Conservation (phyloP, 139 green algal species). For the Tetraselmis striata region DNA sequence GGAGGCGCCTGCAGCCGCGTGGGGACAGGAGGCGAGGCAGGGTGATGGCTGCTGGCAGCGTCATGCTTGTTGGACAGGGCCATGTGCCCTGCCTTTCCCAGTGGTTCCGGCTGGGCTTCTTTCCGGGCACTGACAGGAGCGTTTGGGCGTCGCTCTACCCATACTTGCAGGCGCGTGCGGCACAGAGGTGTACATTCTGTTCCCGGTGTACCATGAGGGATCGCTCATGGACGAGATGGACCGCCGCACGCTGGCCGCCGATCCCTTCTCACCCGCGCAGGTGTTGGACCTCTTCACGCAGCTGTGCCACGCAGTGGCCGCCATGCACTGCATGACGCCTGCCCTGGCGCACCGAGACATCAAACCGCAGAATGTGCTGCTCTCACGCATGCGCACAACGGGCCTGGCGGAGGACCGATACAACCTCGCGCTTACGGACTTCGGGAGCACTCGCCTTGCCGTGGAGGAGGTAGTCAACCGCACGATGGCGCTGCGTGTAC, state of each 20-base stretch:
- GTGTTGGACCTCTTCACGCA: slow-evolving; percentile 55
- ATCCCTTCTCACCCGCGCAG: slow-evolving; percentile 25
- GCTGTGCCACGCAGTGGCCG: slow-evolving; percentile 49
- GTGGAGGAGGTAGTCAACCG: slow-evolving; percentile 41
- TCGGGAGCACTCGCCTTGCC: slow-evolving; percentile 57
- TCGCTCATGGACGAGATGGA: slow-evolving; percentile 43
- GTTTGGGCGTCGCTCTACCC: no score
- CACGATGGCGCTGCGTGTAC: slow-evolving; percentile 56
- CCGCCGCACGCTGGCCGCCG: slow-evolving; percentile 10
- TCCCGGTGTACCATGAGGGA: slow-evolving; percentile 44
- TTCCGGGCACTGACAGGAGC: no score
- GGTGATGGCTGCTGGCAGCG: no score
- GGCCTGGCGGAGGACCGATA: slow-evolving; percentile 14
- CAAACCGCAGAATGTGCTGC: slow-evolving; percentile 83
- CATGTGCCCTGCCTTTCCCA: no score
- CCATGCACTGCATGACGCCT: slow-evolving; percentile 56
- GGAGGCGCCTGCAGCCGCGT: no score
- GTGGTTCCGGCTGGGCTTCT: no score
- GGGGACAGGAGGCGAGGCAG: no score
- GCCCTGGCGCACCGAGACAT: slow-evolving; percentile 73
- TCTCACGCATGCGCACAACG: slow-evolving; percentile 14
- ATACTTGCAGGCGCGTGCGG: neutral
- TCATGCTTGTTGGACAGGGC: no score
- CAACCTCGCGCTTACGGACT: slow-evolving; percentile 71
- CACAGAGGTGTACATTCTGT: slow-evolving; percentile 45